These are phyloP conservation scores for Hericium alpestre DNA, from an alignment of 768 basidiomycete genomes.

Conservation along the genomic window DNA sequence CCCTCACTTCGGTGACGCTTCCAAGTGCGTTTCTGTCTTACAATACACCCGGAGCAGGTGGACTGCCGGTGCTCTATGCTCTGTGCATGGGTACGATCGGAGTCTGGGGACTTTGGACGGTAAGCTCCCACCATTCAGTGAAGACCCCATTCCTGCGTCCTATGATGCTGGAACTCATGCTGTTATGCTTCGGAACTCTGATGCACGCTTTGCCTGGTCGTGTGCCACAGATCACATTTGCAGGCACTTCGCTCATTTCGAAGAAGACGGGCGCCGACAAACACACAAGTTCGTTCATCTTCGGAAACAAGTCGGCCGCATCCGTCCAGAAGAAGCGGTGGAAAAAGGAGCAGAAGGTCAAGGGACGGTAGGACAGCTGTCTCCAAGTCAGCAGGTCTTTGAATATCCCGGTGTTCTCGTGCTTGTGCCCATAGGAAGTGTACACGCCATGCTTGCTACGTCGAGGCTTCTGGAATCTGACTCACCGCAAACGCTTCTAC, in stretches of 20 bases:
- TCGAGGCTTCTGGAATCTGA: neutral
- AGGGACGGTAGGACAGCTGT: neutral
- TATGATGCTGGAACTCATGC: neutral
- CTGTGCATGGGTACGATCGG: slow-evolving; percentile 41
- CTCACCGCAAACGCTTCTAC: neutral
- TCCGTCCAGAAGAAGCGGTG: slow-evolving; percentile 25
- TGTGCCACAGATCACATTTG: slow-evolving; percentile 44
- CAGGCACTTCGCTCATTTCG: slow-evolving; percentile 43
- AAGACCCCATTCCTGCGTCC: neutral
- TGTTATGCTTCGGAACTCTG: neutral
- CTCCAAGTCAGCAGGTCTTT: neutral
- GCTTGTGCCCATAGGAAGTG: neutral
- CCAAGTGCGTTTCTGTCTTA: slow-evolving; percentile 56
- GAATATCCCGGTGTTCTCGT: neutral
- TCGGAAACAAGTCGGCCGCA: slow-evolving; percentile 50
- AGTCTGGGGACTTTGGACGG: slow-evolving; percentile 64
- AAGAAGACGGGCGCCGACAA: slow-evolving; percentile 76
- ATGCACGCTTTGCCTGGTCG: neutral
- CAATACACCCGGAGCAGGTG: slow-evolving; percentile 47
- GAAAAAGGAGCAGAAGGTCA: slow-evolving; percentile 16
- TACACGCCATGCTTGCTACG: neutral
- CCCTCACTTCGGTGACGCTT: slow-evolving; percentile 43
- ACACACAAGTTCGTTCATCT: slow-evolving; percentile 68
- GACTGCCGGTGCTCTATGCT: slow-evolving; percentile 43
- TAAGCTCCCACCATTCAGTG: slow-evolving; percentile 23